Evolutionary conservation across 2,329 filamentous ascomycete species (phyloP).

Genomic region (Penicillium brasilianum): DNA sequence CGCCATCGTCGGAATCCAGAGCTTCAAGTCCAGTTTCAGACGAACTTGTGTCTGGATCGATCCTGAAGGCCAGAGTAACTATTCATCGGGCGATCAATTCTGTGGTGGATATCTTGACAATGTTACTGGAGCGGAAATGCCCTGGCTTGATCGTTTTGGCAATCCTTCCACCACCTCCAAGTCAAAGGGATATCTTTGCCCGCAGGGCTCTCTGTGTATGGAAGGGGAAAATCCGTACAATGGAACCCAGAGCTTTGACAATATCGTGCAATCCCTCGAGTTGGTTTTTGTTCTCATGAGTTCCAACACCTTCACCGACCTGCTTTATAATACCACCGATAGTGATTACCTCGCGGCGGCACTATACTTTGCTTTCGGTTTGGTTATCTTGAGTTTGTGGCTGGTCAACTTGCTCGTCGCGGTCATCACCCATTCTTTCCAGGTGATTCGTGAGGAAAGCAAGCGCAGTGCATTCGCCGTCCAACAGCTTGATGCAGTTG

Average conservation of each 20-base stretch:
- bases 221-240: slow-evolving; percentile 79
- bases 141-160: slow-evolving; percentile 70
- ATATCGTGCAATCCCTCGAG: slow-evolving; percentile 88
- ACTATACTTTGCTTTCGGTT: slow-evolving; percentile 72
- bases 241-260: slow-evolving; percentile 90
- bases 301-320: slow-evolving; percentile 92
- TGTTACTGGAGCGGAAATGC: slow-evolving; percentile 59
- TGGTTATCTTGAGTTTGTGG: slow-evolving; percentile 95
- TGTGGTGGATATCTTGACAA: slow-evolving; percentile 82
- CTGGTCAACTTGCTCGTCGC: slow-evolving; percentile 92
- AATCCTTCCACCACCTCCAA: slow-evolving; percentile 55
- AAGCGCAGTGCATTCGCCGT: slow-evolving; percentile 90
- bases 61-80: slow-evolving; percentile 53
- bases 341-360: slow-evolving; percentile 89
- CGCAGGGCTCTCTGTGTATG: slow-evolving; percentile 79
- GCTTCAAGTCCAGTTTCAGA: slow-evolving; percentile 83
- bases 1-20: slow-evolving; percentile 94
- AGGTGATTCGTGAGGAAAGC: slow-evolving; percentile 96
- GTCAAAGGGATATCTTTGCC: slow-evolving; percentile 85
- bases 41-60: slow-evolving; percentile 81
- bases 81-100: slow-evolving; percentile 63
- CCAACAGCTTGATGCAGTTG: slow-evolving; percentile 63
- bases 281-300: slow-evolving; percentile 98
- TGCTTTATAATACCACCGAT: slow-evolving; percentile 91
- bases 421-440: slow-evolving; percentile 97